A percentile compares a stretch with the other conserved stretches of the same genome.
Conservation (phyloP, 2,329 filamentous ascomycete species). For the Microsporum ferrugineum region DNA sequence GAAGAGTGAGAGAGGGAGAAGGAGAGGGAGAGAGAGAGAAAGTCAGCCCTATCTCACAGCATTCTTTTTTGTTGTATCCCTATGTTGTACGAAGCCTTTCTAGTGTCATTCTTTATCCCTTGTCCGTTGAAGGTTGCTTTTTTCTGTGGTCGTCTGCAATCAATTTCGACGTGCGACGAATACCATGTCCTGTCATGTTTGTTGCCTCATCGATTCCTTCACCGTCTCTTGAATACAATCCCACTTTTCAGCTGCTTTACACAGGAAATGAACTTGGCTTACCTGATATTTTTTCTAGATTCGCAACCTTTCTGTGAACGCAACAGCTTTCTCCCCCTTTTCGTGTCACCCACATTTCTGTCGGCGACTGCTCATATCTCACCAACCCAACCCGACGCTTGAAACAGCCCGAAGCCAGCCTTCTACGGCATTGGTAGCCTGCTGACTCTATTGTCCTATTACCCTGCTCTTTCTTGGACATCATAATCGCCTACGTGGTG, state of each 20-base stretch:
- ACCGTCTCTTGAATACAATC: background rate
- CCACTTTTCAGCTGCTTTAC: background rate
- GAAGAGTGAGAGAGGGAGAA: background rate
- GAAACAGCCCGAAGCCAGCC: background rate
- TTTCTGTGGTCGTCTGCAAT: background rate
- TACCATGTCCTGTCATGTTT: slow-evolving; percentile 1
- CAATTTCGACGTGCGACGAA: background rate
- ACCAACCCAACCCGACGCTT: background rate
- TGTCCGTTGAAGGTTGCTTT: slow-evolving; percentile 2
- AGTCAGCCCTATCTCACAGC: slow-evolving; percentile 3
- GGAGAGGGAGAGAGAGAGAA: background rate
- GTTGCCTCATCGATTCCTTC: slow-evolving; percentile 1
- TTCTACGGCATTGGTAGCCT: background rate
- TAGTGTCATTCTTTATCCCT: slow-evolving; percentile 1
- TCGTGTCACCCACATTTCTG: background rate
- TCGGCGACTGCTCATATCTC: slow-evolving; percentile 3
- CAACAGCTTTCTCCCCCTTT: background rate
- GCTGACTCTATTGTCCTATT: background rate
- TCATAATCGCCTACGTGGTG: background rate
- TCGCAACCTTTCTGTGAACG: background rate
- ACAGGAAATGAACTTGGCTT: background rate
- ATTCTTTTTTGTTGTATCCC: background rate
- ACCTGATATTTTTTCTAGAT: background rate
- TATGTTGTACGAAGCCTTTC: slow-evolving; percentile 3
- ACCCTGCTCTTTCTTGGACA: background rate